A percentile compares a stretch with the other conserved stretches of the same genome.
phyloP scores from a whole-genome alignment of 225 moss, liverwort and hornwort species.

The Polytrichum commune region DNA sequence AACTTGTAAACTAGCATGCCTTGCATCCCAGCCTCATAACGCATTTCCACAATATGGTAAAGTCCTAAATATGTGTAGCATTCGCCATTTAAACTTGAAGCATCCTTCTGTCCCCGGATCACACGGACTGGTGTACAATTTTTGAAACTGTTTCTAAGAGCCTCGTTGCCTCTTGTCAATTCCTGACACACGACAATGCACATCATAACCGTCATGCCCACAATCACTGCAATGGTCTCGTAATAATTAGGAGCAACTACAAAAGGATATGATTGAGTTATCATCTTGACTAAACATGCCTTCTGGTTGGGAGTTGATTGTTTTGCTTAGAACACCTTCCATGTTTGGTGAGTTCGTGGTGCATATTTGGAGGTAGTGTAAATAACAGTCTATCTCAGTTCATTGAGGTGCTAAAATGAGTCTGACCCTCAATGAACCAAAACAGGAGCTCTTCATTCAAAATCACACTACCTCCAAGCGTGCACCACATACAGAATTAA shows the following conservation, averaged over 20 bases:
- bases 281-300: background rate
- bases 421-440: no score
- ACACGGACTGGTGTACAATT: slow-evolving; percentile 2
- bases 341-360: no score
- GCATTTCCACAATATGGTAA: slow-evolving; percentile 9
- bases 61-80: slow-evolving; percentile 8
- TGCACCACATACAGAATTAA: background rate
- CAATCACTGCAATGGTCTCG: background rate
- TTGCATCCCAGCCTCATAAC: slow-evolving; percentile 4
- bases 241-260: background rate
- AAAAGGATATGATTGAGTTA: background rate
- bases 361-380: no score
- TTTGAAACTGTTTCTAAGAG: slow-evolving; percentile 8
- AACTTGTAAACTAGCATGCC: slow-evolving; percentile 12
- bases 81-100: background rate
- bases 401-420: no score
- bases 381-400: no score
- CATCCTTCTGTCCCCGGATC: slow-evolving; percentile 7
- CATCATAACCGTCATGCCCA: no score
- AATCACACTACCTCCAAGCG: no score
- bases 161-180: slow-evolving; percentile 5
- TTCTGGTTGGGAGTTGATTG: no score
- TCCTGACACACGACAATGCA: background rate
- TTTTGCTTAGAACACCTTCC: no score
- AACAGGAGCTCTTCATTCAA: no score